Evolutionary conservation across 2,329 filamentous ascomycete genomes (phyloP).

Genomic region (Didymella pomorum): DNA sequence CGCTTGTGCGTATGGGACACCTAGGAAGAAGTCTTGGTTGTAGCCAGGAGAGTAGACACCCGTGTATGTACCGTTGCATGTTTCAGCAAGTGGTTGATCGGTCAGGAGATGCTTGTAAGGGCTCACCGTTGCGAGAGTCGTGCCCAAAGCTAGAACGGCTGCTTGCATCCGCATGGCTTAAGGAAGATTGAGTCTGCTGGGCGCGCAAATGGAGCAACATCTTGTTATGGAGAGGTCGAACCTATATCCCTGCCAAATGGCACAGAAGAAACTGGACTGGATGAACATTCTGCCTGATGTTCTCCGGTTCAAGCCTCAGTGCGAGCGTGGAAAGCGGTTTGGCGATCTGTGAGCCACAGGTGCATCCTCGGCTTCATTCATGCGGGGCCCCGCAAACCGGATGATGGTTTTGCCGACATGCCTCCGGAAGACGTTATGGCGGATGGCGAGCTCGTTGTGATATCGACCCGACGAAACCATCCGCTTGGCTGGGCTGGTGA

Average conservation of each 20-base stretch:
- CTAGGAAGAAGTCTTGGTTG: slow-evolving; percentile 24
- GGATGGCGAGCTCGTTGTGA: not conserved
- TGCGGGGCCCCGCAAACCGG: too few relatives aligned
- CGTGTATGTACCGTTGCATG: not conserved
- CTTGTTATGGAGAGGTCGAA: too few relatives aligned
- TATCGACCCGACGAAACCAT: not conserved
- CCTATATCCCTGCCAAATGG: too few relatives aligned
- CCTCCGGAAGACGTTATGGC: not conserved
- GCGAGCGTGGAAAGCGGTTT: too few relatives aligned
- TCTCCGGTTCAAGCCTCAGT: too few relatives aligned
- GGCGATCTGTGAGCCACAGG: too few relatives aligned
- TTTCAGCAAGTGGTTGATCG: not conserved
- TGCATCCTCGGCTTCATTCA: too few relatives aligned
- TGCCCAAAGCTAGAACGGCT: not conserved
- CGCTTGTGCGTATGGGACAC: slow-evolving; percentile 25
- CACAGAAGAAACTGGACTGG: too few relatives aligned
- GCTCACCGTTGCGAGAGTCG: not conserved
- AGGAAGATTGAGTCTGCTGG: too few relatives aligned
- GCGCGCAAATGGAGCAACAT: too few relatives aligned
- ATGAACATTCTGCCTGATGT: too few relatives aligned
- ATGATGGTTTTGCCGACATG: not conserved
- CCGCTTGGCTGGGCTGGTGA: not conserved
- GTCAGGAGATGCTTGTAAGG: not conserved
- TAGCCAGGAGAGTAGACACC: not conserved
- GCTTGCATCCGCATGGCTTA: not conserved